Evolutionary conservation across 108 stramenopile species (phyloP).

Genomic region (Conticribra guillardii): DNA sequence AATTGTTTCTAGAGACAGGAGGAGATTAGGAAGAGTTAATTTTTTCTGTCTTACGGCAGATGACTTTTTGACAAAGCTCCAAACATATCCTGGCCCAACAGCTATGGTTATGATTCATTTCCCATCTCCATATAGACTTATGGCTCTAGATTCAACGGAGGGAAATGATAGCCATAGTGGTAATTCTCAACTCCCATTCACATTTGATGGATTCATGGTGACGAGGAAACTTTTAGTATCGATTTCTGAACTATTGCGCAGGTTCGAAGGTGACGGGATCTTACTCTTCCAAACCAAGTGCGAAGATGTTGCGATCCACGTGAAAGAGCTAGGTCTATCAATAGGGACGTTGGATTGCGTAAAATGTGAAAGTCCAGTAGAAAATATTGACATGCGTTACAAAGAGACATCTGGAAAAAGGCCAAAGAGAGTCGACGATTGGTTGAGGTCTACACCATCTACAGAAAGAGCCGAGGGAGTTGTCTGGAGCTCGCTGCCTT

Average conservation of each 20-base stretch:
- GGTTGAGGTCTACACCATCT: slow-evolving; percentile 18
- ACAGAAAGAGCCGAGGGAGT: slow-evolving; percentile 41
- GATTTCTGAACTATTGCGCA: slow-evolving; percentile 17
- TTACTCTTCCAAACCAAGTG: slow-evolving; percentile 50
- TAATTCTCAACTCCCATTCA: slow-evolving; percentile 41
- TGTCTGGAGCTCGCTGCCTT: slow-evolving; percentile 13
- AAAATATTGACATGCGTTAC: slow-evolving; percentile 28
- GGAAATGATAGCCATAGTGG: too few relatives aligned
- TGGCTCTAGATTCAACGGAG: background rate
- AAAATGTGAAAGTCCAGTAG: slow-evolving; percentile 17
- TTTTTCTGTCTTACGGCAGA: slow-evolving; percentile 37
- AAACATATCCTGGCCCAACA: slow-evolving; percentile 21
- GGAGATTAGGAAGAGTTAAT: slow-evolving; percentile 22
- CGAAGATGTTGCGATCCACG: slow-evolving; percentile 42
- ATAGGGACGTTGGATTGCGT: slow-evolving; percentile 19
- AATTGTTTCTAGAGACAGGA: slow-evolving; percentile 27
- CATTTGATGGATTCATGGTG: slow-evolving; percentile 29
- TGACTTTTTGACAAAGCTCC: slow-evolving; percentile 25
- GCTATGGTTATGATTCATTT: slow-evolving; percentile 38
- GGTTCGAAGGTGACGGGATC: slow-evolving; percentile 2
- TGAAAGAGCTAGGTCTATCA: slow-evolving; percentile 22
- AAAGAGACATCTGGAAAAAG: background rate
- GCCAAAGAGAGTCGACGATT: slow-evolving; percentile 37
- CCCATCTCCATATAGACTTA: slow-evolving; percentile 41
- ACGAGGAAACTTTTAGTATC: slow-evolving; percentile 22